Conservation (phyloP, 176 grass and related monocot species). For the Zea mays region DNA sequence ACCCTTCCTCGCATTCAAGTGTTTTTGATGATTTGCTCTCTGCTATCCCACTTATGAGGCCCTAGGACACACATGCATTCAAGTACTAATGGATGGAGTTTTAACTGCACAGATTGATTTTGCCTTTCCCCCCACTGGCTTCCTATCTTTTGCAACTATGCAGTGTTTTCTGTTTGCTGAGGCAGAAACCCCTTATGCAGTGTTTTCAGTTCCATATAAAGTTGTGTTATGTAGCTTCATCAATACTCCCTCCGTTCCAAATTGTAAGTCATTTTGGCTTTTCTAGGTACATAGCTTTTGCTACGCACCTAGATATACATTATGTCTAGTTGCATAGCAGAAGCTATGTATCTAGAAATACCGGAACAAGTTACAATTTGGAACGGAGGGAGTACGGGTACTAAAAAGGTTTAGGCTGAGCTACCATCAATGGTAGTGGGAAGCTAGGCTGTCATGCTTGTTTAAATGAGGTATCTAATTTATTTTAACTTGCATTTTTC, state of each 20-base stretch:
- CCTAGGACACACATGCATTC: background rate
- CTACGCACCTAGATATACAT: background rate
- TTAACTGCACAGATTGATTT: background rate
- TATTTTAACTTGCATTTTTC: conserved; percentile 27
- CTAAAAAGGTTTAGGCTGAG: conserved; percentile 2
- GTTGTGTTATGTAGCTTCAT: background rate
- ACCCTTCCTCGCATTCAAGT: background rate
- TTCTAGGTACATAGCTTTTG: background rate
- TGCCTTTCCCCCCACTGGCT: background rate
- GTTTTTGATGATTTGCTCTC: conserved; percentile 5
- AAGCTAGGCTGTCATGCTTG: conserved; percentile 14
- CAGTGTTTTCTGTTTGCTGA: conserved; percentile 1
- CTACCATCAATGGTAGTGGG: background rate
- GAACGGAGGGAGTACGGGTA: background rate
- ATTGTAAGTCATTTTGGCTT: background rate
- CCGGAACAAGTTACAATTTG: background rate
- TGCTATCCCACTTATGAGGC: background rate
- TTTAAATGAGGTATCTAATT: conserved; percentile 10
- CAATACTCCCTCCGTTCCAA: background rate
- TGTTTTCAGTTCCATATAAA: background rate
- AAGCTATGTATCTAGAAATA: conserved; percentile 1
- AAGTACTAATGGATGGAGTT: conserved; percentile 2
- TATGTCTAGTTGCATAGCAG: background rate
- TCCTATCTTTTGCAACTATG: conserved; percentile 5
- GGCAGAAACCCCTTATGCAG: background rate